phyloP scores from a whole-genome alignment of 176 grass and related monocot genomes.

The Metroxylon sagu region DNA sequence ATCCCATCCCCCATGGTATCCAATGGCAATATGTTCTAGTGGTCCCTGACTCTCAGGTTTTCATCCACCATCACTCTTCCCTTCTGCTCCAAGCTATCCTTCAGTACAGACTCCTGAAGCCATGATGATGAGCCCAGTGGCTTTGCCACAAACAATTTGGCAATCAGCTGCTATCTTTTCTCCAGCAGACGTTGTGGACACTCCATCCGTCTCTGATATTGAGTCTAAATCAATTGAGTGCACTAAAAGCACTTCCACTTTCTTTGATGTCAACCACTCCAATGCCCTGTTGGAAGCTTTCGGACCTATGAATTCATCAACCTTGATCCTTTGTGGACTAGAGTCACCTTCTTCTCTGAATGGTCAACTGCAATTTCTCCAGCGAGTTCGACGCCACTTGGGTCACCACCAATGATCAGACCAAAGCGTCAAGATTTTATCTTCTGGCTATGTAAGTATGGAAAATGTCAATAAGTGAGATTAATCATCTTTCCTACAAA shows the following conservation, averaged over 20 bases:
- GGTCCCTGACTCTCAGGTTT: conserved; percentile 64
- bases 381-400: conserved; percentile 88
- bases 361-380: conserved; percentile 75
- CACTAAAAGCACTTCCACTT: conserved; percentile 76
- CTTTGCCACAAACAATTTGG: conserved; percentile 73
- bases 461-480: background rate
- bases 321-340: conserved; percentile 68
- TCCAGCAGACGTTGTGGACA: conserved; percentile 55
- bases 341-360: conserved; percentile 72
- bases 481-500: no score
- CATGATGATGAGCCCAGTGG: conserved; percentile 59
- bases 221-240: conserved; percentile 58
- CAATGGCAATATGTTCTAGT: conserved; percentile 60
- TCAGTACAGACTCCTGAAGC: conserved; percentile 59
- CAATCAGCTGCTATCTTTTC: conserved; percentile 61
- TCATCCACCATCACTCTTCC: conserved; percentile 79
- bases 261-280: conserved; percentile 78
- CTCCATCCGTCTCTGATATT: conserved; percentile 28
- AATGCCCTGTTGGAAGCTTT: conserved; percentile 68
- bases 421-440: conserved; percentile 55
- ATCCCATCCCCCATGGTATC: conserved; percentile 17
- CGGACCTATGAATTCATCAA: conserved; percentile 52
- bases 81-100: conserved; percentile 56
- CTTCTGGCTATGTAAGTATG: conserved; percentile 38
- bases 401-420: conserved; percentile 81